Conservation (phyloP, 371 early-diverging fungal genomes). For the Mortierella sp. region DNA sequence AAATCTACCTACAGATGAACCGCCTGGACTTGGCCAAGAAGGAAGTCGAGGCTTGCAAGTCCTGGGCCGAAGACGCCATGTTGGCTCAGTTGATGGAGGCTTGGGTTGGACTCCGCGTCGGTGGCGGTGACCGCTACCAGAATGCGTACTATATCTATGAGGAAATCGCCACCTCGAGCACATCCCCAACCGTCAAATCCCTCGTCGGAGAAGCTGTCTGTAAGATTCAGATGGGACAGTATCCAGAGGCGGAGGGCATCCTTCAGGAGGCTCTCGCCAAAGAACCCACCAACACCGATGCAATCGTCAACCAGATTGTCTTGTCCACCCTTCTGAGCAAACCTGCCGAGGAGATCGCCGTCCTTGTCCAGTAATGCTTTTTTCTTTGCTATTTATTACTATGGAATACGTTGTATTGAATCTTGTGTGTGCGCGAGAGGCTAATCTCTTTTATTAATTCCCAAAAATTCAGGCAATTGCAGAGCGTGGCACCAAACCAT, state of each 20-base stretch:
- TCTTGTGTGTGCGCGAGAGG: too few species aligned
- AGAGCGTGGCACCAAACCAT: conserved; percentile 84
- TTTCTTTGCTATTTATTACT: not conserved
- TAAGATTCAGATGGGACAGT: conserved; percentile 83
- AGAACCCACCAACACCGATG: conserved; percentile 85
- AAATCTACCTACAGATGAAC: conserved; percentile 83
- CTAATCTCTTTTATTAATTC: not conserved
- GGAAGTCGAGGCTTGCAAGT: conserved; percentile 75
- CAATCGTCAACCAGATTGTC: conserved; percentile 88
- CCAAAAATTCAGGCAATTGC: conserved; percentile 71
- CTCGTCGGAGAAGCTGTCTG: conserved; percentile 88
- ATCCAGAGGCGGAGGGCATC: conserved; percentile 87
- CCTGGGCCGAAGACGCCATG: conserved; percentile 92
- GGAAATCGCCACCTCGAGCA: conserved; percentile 85
- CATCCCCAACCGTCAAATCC: conserved; percentile 80
- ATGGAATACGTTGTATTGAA: too few species aligned
- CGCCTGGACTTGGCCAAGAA: conserved; percentile 90
- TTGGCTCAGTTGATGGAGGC: conserved; percentile 94
- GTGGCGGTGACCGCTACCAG: conserved; percentile 86
- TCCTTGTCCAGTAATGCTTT: conserved; percentile 71
- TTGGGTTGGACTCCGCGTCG: conserved; percentile 83
- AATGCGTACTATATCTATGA: conserved; percentile 95
- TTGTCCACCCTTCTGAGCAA: conserved; percentile 76
- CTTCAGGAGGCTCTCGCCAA: conserved; percentile 85
- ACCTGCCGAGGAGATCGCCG: conserved; percentile 71